A percentile compares a stretch with the other conserved stretches of the same genome.
phyloP scores from a whole-genome alignment of 805 yeast species.

The Candida boleticola region DNA sequence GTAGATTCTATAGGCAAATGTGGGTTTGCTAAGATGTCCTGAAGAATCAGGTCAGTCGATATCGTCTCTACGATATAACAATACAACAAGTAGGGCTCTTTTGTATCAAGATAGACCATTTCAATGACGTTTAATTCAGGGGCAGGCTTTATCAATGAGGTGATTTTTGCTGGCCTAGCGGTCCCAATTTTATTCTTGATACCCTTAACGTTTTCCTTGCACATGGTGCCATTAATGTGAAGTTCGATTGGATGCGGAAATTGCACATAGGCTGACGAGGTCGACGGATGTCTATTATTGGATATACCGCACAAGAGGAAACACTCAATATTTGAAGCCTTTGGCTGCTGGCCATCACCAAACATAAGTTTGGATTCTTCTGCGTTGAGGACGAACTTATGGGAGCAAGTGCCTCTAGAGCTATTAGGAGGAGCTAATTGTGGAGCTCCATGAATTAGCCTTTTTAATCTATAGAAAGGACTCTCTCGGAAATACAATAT shows the following conservation, averaged over 20 bases:
- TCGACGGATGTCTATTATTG: constrained; percentile 16
- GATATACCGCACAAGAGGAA: constrained; percentile 54
- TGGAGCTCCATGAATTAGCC: constrained; percentile 49
- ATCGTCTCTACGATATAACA: constrained; percentile 55
- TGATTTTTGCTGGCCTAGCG: constrained; percentile 77
- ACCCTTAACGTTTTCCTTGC: constrained; percentile 56
- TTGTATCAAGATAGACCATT: constrained; percentile 58
- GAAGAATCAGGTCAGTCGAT: constrained; percentile 20
- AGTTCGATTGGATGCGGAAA: constrained; percentile 77
- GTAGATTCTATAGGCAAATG: constrained; percentile 56
- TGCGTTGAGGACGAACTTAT: constrained; percentile 40
- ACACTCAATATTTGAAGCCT: constrained; percentile 27
- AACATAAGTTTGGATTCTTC: constrained; percentile 40
- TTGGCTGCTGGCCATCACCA: neutral
- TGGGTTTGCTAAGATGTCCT: constrained; percentile 32
- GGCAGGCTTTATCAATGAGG: constrained; percentile 36
- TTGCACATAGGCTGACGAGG: constrained; percentile 41
- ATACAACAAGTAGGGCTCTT: constrained; percentile 48
- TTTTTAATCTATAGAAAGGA: constrained; percentile 53
- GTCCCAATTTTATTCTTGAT: constrained; percentile 76
- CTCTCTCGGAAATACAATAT: constrained; percentile 50
- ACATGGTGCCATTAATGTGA: constrained; percentile 49
- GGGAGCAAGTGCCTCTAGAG: constrained; percentile 38
- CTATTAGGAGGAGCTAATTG: constrained; percentile 44
- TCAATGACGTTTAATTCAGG: constrained; percentile 43